These are phyloP conservation scores for Venturia asperata DNA, from an alignment of 2,329 filamentous ascomycete species.

Conservation along the genomic window DNA sequence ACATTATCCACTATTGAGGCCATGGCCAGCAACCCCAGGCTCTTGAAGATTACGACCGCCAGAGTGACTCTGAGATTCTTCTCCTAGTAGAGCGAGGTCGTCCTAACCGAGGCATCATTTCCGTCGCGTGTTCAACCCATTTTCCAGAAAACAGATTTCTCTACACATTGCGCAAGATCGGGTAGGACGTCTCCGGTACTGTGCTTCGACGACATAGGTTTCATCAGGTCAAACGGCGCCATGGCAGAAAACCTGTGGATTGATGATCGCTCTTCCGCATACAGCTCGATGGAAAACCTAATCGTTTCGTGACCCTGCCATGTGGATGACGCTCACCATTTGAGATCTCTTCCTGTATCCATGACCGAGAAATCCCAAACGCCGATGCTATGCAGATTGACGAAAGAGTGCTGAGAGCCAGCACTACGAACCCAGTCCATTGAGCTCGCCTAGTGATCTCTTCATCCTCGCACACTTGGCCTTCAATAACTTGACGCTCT, in stretches of 20 bases:
- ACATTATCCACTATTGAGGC: background rate
- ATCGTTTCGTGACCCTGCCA: background rate
- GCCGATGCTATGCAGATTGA: constrained; percentile 10
- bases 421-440: background rate
- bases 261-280: background rate
- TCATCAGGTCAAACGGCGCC: background rate
- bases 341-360: background rate
- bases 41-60: background rate
- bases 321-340: background rate
- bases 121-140: background rate
- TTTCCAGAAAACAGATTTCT: background rate
- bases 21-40: background rate
- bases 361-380: background rate
- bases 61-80: background rate
- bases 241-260: background rate
- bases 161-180: background rate
- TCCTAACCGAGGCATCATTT: background rate
- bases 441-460: constrained; percentile 48
- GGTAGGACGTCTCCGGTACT: background rate
- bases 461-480: constrained; percentile 71
- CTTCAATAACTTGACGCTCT: constrained; percentile 78
- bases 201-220: background rate
- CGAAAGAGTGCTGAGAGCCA: background rate
- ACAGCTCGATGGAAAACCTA: background rate
- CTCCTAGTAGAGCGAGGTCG: background rate